These are phyloP conservation scores for Phytophthora europaea DNA, from an alignment of 352 stramenopile species.

Conservation along the genomic window DNA sequence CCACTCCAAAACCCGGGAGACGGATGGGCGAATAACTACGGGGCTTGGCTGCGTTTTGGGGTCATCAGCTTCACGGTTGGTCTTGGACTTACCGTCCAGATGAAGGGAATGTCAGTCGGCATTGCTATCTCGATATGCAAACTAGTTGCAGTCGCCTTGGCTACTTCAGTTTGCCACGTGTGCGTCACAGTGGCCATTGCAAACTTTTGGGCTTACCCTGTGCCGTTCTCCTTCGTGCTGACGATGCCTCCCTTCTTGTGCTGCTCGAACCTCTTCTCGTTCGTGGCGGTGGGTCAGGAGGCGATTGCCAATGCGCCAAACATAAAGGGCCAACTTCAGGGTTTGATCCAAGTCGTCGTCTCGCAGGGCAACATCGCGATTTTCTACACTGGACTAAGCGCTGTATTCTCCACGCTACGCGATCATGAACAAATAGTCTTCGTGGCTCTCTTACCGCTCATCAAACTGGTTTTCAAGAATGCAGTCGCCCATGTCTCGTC, in stretches of 20 bases:
- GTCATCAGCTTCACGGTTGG: conserved; percentile 14
- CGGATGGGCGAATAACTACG: conserved; percentile 12
- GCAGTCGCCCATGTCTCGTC: neutral
- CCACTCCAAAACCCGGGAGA: conserved; percentile 8
- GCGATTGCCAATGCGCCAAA: neutral
- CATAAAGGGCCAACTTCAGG: neutral
- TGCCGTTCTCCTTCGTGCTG: conserved; percentile 14
- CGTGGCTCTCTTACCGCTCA: neutral
- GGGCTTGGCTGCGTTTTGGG: conserved; percentile 10
- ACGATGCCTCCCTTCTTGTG: conserved; percentile 6
- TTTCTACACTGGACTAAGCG: conserved; percentile 5
- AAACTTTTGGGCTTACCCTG: conserved; percentile 3
- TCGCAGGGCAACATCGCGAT: conserved; percentile 4
- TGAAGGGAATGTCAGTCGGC: conserved; percentile 1
- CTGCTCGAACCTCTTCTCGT: neutral
- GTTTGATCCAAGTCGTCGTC: conserved; percentile 2
- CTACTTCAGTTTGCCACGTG: conserved; percentile 8
- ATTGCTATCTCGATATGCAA: neutral
- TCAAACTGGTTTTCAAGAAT: conserved; percentile 5
- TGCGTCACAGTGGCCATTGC: neutral
- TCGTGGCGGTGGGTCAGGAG: conserved; percentile 2
- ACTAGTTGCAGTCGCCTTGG: conserved; percentile 1
- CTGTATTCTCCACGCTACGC: neutral
- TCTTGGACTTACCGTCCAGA: conserved; percentile 3
- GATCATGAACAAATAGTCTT: neutral